Base-by-base conservation (phyloP, 257 asterid species). In the Nyctanthes arbortristis region DNA sequence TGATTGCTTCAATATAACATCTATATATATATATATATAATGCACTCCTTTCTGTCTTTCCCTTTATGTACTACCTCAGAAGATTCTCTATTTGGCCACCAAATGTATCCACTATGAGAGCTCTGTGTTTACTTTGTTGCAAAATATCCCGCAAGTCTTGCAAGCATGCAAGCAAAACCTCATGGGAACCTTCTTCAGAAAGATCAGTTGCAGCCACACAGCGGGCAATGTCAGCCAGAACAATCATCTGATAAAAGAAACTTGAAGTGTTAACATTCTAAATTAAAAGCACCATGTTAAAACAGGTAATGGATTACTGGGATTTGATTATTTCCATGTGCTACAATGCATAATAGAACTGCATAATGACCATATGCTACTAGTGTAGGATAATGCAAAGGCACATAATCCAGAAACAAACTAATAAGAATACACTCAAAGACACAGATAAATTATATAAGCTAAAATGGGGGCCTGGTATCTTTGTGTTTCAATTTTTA, bases 31-130 rank as follows among this genome's bases (percentile, higher is more conserved):
- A n/a, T n/a, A 60, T 54, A 65, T 37, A 25, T 39, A 45, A 39
- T 52, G n/a, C n/a, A n/a, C n/a, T n/a, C n/a, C n/a, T 56, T 35
- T 55, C 65, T 56, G 71, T 68, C 65, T 76, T 68, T 69, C 65
- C 39, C 49, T 63, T 52, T 59, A 35, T 68, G 49, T 64, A 75
- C 74, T 90, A 90, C 98, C 96, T 78, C 80, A 93, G 66, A 68
- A 93, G 96, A 81, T 75, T 85, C 80, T 91, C 98, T 68, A 93
- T 84, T 69, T 95, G 86, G 64, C 85, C 81, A 67, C 98, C 97
- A 80, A 91, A 93, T 45, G 96, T 93, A 79, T 88, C 98, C 66
- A 93, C 88, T 31, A 91, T 79, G 75, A 93, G 95, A 79, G 96
- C 92, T 75, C 75, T 85, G 64, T 82, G 75, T 90, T 89, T 93